Evolutionary conservation across 495 filamentous ascomycete genomes (phyloP).

Genomic region (Penicillium diatomitis): DNA sequence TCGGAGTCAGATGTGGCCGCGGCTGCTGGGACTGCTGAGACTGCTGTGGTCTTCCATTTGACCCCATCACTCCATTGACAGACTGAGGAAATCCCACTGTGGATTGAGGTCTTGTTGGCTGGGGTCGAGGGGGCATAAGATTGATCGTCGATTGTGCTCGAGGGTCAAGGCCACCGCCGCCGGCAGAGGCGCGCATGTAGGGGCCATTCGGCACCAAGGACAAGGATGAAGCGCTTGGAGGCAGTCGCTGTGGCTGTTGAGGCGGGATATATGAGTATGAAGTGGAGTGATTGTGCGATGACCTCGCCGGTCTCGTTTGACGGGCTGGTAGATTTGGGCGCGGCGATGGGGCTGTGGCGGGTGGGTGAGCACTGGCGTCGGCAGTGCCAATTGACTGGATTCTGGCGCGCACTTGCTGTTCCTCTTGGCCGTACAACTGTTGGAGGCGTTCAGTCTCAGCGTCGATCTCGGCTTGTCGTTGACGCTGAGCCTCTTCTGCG

Average conservation of each 20-base stretch:
- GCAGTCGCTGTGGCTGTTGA: conserved; percentile 6
- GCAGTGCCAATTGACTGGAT: conserved; percentile 9
- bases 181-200: conserved; percentile 5
- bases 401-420: conserved; percentile 23
- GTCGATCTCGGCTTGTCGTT: conserved; percentile 63
- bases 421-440: conserved; percentile 57
- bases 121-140: conserved; percentile 8
- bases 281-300: conserved; percentile 11
- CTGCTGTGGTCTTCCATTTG: conserved; percentile 3
- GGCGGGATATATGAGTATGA: conserved; percentile 5
- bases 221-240: conserved; percentile 2
- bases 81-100: conserved; percentile 12
- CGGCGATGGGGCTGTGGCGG: conserved; percentile 19
- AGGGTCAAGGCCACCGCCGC: conserved; percentile 5
- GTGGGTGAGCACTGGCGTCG: not conserved
- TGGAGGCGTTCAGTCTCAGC: conserved; percentile 78
- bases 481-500: conserved; percentile 49
- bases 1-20: conserved; percentile 9
- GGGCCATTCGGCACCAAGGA: conserved; percentile 8
- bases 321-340: conserved; percentile 16
- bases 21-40: conserved; percentile 10
- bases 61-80: conserved; percentile 8
- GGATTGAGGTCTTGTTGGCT: conserved; percentile 13
- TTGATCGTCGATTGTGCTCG: conserved; percentile 15
- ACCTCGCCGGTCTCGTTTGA: conserved; percentile 8